Evolutionary conservation across 179 eudicot species (phyloP).

Genomic region (Spinacia oleracea): DNA sequence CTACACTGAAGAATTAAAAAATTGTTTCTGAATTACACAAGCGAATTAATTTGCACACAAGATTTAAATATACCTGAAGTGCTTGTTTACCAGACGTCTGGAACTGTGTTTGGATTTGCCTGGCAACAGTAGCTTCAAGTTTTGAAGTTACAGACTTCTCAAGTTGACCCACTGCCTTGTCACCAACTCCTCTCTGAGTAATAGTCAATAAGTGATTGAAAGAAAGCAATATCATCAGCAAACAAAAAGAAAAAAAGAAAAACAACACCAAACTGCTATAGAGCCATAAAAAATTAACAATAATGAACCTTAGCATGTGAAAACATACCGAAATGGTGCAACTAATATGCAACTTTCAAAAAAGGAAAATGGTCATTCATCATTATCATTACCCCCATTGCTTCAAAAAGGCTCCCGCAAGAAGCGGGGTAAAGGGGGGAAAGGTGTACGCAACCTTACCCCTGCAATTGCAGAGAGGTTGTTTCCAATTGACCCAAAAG

Average conservation of each 20-base stretch:
- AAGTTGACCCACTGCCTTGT: conserved; percentile 79
- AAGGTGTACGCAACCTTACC: too few relatives aligned
- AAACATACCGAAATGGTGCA: too few relatives aligned
- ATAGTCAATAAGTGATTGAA: conserved; percentile 21
- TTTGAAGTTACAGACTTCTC: conserved; percentile 76
- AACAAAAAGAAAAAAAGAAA: background rate
- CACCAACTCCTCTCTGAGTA: conserved; percentile 81
- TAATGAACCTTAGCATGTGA: too few relatives aligned
- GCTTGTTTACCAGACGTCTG: conserved; percentile 94
- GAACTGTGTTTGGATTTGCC: conserved; percentile 87
- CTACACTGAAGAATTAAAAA: background rate
- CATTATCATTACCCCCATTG: too few relatives aligned
- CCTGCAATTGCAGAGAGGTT: too few relatives aligned
- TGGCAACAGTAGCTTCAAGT: conserved; percentile 72
- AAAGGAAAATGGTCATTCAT: too few relatives aligned
- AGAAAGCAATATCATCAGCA: background rate
- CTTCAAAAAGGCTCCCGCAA: too few relatives aligned
- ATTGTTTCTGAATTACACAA: background rate
- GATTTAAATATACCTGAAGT: conserved; percentile 58
- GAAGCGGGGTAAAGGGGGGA: too few relatives aligned
- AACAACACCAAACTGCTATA: background rate
- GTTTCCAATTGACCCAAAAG: too few relatives aligned
- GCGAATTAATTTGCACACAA: background rate
- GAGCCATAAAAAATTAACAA: too few relatives aligned
- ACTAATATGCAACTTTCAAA: too few relatives aligned